A percentile compares a stretch with the other conserved stretches of the same genome.
Evolutionary conservation across 371 early-diverging fungal species (phyloP).

Genomic region (Parasitella parasitica): DNA sequence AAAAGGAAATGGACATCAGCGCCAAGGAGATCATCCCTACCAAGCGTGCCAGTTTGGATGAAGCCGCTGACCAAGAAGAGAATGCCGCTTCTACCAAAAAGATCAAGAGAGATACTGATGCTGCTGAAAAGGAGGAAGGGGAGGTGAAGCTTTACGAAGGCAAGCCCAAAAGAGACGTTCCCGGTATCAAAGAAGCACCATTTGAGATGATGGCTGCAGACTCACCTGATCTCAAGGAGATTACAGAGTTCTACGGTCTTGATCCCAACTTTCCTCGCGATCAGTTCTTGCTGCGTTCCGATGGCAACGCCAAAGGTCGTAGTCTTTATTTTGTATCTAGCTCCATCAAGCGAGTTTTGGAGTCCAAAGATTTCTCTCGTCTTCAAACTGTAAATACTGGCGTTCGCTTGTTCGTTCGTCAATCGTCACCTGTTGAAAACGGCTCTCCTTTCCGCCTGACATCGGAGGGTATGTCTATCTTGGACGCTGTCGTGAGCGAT

Average conservation of each 20-base stretch:
- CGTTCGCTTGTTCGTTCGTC: constrained; percentile 79
- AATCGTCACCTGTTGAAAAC: constrained; percentile 54
- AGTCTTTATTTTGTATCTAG: constrained; percentile 82
- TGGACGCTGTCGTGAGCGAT: constrained; percentile 60
- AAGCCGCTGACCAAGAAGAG: constrained; percentile 1
- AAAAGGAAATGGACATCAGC: constrained; percentile 6
- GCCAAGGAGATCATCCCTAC: constrained; percentile 3
- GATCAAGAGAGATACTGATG: constrained; percentile 13
- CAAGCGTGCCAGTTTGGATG: constrained; percentile 16
- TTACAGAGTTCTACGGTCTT: constrained; percentile 71
- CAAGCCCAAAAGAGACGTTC: constrained; percentile 52
- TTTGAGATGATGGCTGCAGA: constrained; percentile 67
- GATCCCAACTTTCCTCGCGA: constrained; percentile 69
- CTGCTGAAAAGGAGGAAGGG: constrained; percentile 5
- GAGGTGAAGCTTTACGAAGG: constrained; percentile 25
- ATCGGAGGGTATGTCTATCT: constrained; percentile 74
- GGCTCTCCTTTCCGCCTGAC: constrained; percentile 77
- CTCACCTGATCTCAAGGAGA: constrained; percentile 56
- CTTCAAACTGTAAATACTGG: constrained; percentile 91
- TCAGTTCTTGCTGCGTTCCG: constrained; percentile 83
- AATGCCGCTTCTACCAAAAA: constrained; percentile 3
- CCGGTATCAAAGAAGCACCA: constrained; percentile 69
- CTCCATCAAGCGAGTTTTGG: constrained; percentile 71
- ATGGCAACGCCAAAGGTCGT: constrained; percentile 61
- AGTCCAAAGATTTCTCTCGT: constrained; percentile 61